Evolutionary conservation across 257 asterid genomes (phyloP), one percentile per base, ranked within the genome.

Genomic region (Nicotiana otophora): DNA sequence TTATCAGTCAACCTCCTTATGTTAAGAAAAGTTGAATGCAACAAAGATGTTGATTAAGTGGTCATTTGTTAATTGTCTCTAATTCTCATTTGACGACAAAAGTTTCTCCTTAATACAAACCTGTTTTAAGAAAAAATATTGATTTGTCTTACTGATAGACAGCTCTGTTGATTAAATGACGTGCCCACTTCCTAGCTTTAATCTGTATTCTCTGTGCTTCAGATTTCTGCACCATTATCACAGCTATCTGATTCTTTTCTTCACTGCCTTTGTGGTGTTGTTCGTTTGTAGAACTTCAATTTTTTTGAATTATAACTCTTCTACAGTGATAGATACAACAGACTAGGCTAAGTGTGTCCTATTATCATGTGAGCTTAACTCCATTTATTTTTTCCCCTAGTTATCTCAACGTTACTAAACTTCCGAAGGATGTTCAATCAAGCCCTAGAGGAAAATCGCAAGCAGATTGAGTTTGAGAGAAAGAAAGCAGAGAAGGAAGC

Each of bases 401-500:
- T 92, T 77, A 85, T 92, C 75, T 88, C 97, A 16, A 93, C 98
- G n/a, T 83, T 95, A 76, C 84, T 86, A 34, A 95, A 95, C 90
- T 95, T 95, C 78, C 94, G 92, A 90, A 89, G 88, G 86, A 90
- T 92, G 98, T 93, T 95, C 91, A 92, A 93, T 90, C 84, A 87
- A 90, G 87, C 97, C 70, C 92, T 91, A 2, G 95, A 91, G 81
- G 98, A 95, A 77, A 95, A 93, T 86, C 92, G 94, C 89, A 95
- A 95, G 93, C 97, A 91, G 89, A 77, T 90, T 81, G 98, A 93
- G 86, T 81, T 84, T 4, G 98, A 95, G 86, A 91, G 80, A 82
- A 95, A 91, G 95, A 95, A 95, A 89, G 97, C 97, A 65, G 98
- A 92, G 89, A 95, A 93, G 87, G 97, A 93, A 91, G 96, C 92